Base-by-base conservation (phyloP, 768 basidiomycete species). In the Solioccasus polychromus region DNA sequence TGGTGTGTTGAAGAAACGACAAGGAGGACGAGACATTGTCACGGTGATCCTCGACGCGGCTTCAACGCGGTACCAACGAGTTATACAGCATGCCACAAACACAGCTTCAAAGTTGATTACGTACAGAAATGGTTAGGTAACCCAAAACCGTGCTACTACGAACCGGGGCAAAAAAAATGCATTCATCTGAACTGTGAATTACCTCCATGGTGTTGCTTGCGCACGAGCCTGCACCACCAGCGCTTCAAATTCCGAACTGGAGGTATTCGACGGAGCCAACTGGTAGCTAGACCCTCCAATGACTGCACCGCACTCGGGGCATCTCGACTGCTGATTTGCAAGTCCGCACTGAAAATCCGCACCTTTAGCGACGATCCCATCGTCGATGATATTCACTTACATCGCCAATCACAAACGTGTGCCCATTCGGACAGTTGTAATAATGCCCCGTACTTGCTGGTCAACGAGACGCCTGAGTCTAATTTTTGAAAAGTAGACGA, bases 391-490 rank as follows among this genome's bases (percentile, higher is more conserved):
- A 12, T 17, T 10, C 41, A 53, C 34, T 29, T 45, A 83, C 79
- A 59, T 83, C 76, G 1, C 58, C 63, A 26, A 85, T 83, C 2
- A 80, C 75, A 44, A 79, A 85, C 0, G 74, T 69, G 51, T 85
- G 83, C 0, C 83, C 83, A 39, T 83, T 83, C 1, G 65, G 71
- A 45, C 78, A 80, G 15, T 68, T 72, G 45, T 74, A 77, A 47
- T 71, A 77, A 52, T 77, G 76, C 0, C 74, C 74, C 3, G 68
- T 62, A 7, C 67, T 64, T 8, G 63, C 72, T 71, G 23, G 11
- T n/a, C 15, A 29, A 29, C 2, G 3, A 15, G 35, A 17, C 51
- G 12, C 18, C 42, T 47, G 15, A 50, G 35, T 12, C 12, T 3
- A 3, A 11, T 5, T 0, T 44, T 14, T 10, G 2, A 22, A 12